Percentiles rank a stretch among this genome's conserved stretches.
phyloP scores from a whole-genome alignment of 306 rosid genomes.

The Rosa chinensis region DNA sequence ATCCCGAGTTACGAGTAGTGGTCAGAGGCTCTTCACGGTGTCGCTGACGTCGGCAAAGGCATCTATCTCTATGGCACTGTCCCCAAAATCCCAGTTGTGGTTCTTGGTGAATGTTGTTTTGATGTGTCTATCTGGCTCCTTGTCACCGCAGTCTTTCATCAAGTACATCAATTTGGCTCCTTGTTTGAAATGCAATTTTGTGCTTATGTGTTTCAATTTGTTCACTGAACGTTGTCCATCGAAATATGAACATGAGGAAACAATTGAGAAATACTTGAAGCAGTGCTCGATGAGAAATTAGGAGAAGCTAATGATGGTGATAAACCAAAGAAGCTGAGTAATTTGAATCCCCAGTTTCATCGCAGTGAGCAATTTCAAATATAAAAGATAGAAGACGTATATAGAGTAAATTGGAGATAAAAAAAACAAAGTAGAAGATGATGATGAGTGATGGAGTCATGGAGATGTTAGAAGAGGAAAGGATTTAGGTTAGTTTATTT shows the following conservation, averaged over 20 bases:
- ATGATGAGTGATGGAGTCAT: too few species aligned
- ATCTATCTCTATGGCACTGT: conserved; percentile 48
- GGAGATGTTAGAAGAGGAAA: too few species aligned
- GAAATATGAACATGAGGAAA: neutral
- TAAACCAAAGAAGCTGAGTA: conserved; percentile 3
- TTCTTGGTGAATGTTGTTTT: too few species aligned
- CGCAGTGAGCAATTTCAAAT: too few species aligned
- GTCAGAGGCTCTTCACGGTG: conserved; percentile 93
- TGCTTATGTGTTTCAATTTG: conserved; percentile 30
- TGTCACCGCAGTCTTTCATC: conserved; percentile 31
- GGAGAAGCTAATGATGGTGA: conserved; percentile 18
- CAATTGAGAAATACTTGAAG: neutral
- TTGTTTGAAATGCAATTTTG: conserved; percentile 53
- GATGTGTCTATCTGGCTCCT: too few species aligned
- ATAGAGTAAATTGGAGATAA: too few species aligned
- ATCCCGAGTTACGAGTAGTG: conserved; percentile 86
- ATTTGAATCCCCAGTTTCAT: too few species aligned
- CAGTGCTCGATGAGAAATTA: neutral
- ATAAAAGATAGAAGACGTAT: too few species aligned
- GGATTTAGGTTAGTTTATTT: too few species aligned
- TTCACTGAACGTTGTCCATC: conserved; percentile 2
- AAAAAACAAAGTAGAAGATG: too few species aligned
- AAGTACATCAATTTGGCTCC: conserved; percentile 54
- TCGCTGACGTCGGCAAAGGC: conserved; percentile 54
- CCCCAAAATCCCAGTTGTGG: neutral